Conservation (phyloP, 495 filamentous ascomycete species). For the Penicillium mononematosum region DNA sequence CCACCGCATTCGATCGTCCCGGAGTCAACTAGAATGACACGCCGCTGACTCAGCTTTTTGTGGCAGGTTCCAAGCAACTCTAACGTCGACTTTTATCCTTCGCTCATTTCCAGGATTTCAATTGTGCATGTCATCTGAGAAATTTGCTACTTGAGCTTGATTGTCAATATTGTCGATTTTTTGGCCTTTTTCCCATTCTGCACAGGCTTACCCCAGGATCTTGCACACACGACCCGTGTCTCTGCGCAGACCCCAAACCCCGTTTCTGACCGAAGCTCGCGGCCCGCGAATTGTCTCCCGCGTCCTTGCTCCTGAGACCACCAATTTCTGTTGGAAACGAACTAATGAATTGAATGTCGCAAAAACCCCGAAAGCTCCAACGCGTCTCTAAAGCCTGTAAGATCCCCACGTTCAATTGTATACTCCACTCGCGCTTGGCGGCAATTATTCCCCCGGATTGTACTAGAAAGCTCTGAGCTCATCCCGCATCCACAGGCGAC, state of each 20-base stretch:
- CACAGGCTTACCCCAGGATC: constrained; percentile 2
- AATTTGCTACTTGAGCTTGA: constrained; percentile 1
- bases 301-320: neutral
- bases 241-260: constrained; percentile 9
- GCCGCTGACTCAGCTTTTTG: constrained; percentile 22
- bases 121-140: constrained; percentile 6
- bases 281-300: constrained; percentile 10
- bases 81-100: constrained; percentile 11
- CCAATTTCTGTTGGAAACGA: constrained; percentile 14
- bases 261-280: constrained; percentile 7
- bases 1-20: constrained; percentile 4
- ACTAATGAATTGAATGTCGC: constrained; percentile 28
- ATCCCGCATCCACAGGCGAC: constrained; percentile 24
- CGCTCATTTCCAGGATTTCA: constrained; percentile 5
- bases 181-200: constrained; percentile 18
- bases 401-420: constrained; percentile 8
- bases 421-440: constrained; percentile 21
- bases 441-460: constrained; percentile 2
- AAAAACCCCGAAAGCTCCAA: constrained; percentile 36
- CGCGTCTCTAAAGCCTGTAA: constrained; percentile 36
- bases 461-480: constrained; percentile 10
- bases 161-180: neutral
- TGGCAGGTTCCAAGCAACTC: constrained; percentile 1
- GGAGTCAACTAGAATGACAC: constrained; percentile 14
- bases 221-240: constrained; percentile 10